Evolutionary conservation across 2,329 filamentous ascomycete species (phyloP).

Genomic region (Ophiocordyceps robertsii): DNA sequence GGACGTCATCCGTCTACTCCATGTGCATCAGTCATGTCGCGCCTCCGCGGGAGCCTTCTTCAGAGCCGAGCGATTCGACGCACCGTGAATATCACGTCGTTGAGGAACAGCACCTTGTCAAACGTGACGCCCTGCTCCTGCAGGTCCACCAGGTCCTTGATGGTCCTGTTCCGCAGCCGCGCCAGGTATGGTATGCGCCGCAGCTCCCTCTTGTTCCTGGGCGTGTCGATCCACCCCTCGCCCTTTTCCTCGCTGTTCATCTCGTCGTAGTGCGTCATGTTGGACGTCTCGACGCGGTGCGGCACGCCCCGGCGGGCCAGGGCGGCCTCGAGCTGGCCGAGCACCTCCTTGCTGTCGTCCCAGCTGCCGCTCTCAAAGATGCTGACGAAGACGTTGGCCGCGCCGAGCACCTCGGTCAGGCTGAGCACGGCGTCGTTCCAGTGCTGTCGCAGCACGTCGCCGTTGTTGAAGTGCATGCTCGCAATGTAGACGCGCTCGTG

Average conservation of each 20-base stretch:
- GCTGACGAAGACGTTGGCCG: constrained; percentile 53
- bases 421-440: constrained; percentile 50
- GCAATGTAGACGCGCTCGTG: constrained; percentile 48
- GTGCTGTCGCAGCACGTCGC: constrained; percentile 40
- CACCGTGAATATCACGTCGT: constrained; percentile 49
- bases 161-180: constrained; percentile 46
- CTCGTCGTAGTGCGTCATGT: constrained; percentile 44
- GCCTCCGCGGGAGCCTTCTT: no score
- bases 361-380: constrained; percentile 57
- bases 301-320: constrained; percentile 38
- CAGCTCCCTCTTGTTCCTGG: constrained; percentile 37
- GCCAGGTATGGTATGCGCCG: constrained; percentile 58
- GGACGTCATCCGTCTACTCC: constrained; percentile 36
- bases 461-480: constrained; percentile 57
- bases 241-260: constrained; percentile 27
- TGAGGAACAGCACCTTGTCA: constrained; percentile 48
- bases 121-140: constrained; percentile 34
- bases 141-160: constrained; percentile 43
- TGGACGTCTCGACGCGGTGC: constrained; percentile 42
- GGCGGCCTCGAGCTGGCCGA: constrained; percentile 40
- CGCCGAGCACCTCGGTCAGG: constrained; percentile 42
- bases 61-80: neutral
- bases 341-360: constrained; percentile 51
- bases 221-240: constrained; percentile 52
- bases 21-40: constrained; percentile 8